Evolutionary conservation across 768 basidiomycete genomes (phyloP).

Genomic region (Pulveroboletus ravenelii): DNA sequence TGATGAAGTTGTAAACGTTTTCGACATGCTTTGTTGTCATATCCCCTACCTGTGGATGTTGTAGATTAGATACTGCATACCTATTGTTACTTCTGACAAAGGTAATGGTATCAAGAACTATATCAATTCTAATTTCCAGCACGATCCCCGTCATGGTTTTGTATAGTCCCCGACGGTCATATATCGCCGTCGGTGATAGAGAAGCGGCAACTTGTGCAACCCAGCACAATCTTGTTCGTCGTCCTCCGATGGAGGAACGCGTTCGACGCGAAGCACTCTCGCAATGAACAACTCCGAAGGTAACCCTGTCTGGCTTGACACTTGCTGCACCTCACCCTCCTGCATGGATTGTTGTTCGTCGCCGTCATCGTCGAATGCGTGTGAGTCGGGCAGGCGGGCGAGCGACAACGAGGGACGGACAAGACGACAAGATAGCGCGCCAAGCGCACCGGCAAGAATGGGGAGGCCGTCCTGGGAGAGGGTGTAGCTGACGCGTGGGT

Average conservation of each 20-base stretch:
- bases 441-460: constrained; percentile 54
- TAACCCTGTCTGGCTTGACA: constrained; percentile 31
- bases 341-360: neutral
- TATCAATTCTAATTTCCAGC: neutral
- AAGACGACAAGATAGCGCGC: constrained; percentile 69
- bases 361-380: neutral
- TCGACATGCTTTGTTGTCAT: neutral
- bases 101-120: constrained; percentile 4
- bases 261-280: constrained; percentile 61
- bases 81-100: neutral
- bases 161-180: constrained; percentile 42
- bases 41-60: neutral
- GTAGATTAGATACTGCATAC: constrained; percentile 8
- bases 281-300: constrained; percentile 79
- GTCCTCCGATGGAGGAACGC: constrained; percentile 26
- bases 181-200: constrained; percentile 62
- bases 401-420: constrained; percentile 59
- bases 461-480: constrained; percentile 54
- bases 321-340: constrained; percentile 3
- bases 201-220: constrained; percentile 45
- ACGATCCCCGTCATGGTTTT: neutral
- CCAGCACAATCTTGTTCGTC: constrained; percentile 6
- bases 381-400: constrained; percentile 41
- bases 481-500: constrained; percentile 32
- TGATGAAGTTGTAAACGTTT: constrained; percentile 55